Evolutionary conservation across 1,284 basidiomycete species (phyloP), one percentile per base, ranked within the genome.

Genomic region (Tausonia pullulans): DNA sequence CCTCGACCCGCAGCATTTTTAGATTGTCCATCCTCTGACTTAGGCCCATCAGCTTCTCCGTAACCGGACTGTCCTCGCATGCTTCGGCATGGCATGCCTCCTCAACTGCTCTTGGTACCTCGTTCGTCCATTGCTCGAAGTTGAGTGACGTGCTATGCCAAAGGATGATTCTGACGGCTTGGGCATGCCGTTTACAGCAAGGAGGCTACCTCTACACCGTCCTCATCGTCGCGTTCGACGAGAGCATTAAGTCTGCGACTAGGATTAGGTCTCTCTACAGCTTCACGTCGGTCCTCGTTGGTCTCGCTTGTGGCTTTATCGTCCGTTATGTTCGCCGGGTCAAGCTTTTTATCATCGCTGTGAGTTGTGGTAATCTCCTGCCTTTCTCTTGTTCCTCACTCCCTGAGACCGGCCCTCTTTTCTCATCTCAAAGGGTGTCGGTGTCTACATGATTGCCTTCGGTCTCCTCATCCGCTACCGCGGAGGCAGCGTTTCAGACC

Each of bases 391-490:
- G 57, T 66, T 72, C 65, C 65, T 73, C 58, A 70, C 74, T 3
- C n/a, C 3, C 48, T 60, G 58, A 51, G 40, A 41, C 44, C 7
- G 5, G 41, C n/a, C 40, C 8, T 59, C 14, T 39, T 46, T 7
- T 16, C 40, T 3, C 3, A 10, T 46, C 4, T 5, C 58, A 27
- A 27, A 62, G 52, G 70, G 73, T 55, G 64, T 69, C 14, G 62
- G 62, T 59, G 57, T 73, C 43, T 72, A 69, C 70, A 60, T 71
- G 57, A 52, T 75, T 56, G 73, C 74, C 13, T 77, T 78, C 65
- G 78, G 78, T 44, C 69, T 79, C 1, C 70, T 80, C 44, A 74
- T 78, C 64, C 73, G 72, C 45, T 79, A 69, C 74, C 73, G 78
- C 54, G 75, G 76, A 16, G 74, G 72, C 27, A 67, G 69, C 63